Evolutionary conservation across 2,329 filamentous ascomycete genomes (phyloP).

Genomic region (Colletotrichum echinochloae): DNA sequence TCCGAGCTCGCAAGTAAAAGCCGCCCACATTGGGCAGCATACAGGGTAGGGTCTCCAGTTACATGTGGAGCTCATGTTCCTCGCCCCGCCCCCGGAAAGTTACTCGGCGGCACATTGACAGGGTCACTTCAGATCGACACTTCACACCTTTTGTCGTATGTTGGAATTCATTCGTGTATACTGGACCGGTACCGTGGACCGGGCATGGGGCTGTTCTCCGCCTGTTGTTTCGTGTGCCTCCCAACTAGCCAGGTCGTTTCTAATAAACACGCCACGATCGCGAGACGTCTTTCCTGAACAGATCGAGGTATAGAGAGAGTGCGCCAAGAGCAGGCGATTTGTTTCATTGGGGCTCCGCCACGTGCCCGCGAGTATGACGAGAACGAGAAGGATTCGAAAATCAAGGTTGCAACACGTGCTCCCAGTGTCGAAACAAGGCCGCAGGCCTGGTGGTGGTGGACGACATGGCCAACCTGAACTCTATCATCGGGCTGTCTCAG

Average conservation of each 20-base stretch:
- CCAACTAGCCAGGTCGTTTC: constrained; percentile 6
- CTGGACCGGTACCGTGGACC: not conserved
- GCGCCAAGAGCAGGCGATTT: constrained; percentile 17
- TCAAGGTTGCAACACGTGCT: not conserved
- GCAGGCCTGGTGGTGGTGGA: constrained; percentile 23
- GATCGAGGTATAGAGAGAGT: constrained; percentile 26
- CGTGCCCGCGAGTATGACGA: not conserved
- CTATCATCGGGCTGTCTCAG: constrained; percentile 7
- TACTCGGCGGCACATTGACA: constrained; percentile 20
- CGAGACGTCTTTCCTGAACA: constrained; percentile 10
- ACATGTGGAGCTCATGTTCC: not conserved
- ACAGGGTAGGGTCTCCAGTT: not conserved
- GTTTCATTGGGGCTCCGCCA: constrained; percentile 24
- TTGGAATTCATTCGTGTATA: constrained; percentile 14
- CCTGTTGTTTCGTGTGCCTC: constrained; percentile 34
- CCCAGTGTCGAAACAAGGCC: not conserved
- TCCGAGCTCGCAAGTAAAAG: not conserved
- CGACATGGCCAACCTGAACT: constrained; percentile 21
- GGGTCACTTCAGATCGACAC: constrained; percentile 13
- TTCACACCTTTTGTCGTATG: constrained; percentile 16
- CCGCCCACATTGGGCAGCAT: not conserved
- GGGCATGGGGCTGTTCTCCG: constrained; percentile 16
- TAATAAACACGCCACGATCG: constrained; percentile 27
- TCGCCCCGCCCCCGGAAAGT: constrained; percentile 1
- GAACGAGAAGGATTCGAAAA: constrained; percentile 15